Conservation (phyloP, 2,329 filamentous ascomycete genomes). For the Leptographium procerum region DNA sequence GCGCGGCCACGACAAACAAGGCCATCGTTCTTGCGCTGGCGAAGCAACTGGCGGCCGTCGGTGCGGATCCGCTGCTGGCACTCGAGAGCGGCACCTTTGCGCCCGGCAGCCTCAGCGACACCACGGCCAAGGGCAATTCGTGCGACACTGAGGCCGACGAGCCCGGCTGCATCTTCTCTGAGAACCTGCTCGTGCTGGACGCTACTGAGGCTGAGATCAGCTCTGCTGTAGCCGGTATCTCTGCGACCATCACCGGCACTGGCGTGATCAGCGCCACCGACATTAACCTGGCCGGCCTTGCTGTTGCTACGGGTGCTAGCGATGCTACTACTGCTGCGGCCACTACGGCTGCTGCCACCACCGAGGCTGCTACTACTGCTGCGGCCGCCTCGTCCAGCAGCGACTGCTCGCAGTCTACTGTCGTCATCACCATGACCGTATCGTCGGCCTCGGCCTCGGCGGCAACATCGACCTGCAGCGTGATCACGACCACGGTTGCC, state of each 20-base stretch:
- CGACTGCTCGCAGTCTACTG: slow-evolving; percentile 2
- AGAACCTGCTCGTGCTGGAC: slow-evolving; percentile 43
- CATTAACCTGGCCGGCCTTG: slow-evolving; percentile 11
- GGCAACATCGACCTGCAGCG: slow-evolving; percentile 9
- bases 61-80: slow-evolving; percentile 50
- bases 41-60: slow-evolving; percentile 46
- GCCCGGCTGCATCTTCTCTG: slow-evolving; percentile 43
- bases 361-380: neutral
- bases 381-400: neutral
- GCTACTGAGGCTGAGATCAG: slow-evolving; percentile 41
- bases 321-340: slow-evolving; percentile 10
- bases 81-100: slow-evolving; percentile 52
- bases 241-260: slow-evolving; percentile 14
- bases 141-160: slow-evolving; percentile 38
- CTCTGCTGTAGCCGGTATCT: slow-evolving; percentile 33
- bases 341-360: slow-evolving; percentile 8
- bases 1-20: slow-evolving; percentile 41
- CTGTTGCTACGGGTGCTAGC: slow-evolving; percentile 2
- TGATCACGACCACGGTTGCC: slow-evolving; percentile 8
- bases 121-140: slow-evolving; percentile 36
- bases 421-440: neutral
- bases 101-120: slow-evolving; percentile 35
- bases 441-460: slow-evolving; percentile 7
- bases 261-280: slow-evolving; percentile 14
- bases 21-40: slow-evolving; percentile 47